Evolutionary conservation across 2,329 filamentous ascomycete species (phyloP).

Genomic region (Fusarium ambrosium): DNA sequence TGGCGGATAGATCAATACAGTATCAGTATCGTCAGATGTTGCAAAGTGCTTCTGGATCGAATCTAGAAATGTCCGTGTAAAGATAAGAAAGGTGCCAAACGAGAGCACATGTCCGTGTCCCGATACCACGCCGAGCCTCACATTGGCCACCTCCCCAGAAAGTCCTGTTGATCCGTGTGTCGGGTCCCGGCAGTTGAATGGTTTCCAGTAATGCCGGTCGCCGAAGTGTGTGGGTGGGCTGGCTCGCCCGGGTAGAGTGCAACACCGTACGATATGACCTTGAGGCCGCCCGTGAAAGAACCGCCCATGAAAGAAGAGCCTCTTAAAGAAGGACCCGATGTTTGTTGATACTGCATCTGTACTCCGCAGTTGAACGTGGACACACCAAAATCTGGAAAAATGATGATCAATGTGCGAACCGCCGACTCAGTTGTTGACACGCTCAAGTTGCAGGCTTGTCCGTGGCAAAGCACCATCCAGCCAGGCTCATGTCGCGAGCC

Average conservation of each 20-base stretch:
- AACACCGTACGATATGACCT: not conserved
- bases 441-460: constrained; percentile 16
- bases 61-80: not conserved
- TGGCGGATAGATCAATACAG: not conserved
- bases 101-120: not conserved
- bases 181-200: constrained; percentile 21
- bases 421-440: constrained; percentile 8
- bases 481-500: constrained; percentile 16
- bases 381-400: not conserved
- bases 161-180: constrained; percentile 21
- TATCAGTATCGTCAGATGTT: not conserved
- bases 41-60: not conserved
- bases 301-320: too few relatives aligned
- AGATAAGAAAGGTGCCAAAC: not conserved
- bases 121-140: not conserved
- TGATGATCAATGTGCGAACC: not conserved
- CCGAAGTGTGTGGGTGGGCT: constrained; percentile 18
- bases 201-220: constrained; percentile 7
- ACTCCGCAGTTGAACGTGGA: not conserved
- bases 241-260: not conserved
- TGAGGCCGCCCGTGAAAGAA: not conserved
- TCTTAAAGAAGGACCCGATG: not conserved
- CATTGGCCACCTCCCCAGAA: not conserved
- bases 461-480: constrained; percentile 27
- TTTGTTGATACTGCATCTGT: not conserved